These are phyloP conservation scores for Malassezia vespertilionis DNA, from an alignment of 1,284 basidiomycete species.

Conservation along the genomic window DNA sequence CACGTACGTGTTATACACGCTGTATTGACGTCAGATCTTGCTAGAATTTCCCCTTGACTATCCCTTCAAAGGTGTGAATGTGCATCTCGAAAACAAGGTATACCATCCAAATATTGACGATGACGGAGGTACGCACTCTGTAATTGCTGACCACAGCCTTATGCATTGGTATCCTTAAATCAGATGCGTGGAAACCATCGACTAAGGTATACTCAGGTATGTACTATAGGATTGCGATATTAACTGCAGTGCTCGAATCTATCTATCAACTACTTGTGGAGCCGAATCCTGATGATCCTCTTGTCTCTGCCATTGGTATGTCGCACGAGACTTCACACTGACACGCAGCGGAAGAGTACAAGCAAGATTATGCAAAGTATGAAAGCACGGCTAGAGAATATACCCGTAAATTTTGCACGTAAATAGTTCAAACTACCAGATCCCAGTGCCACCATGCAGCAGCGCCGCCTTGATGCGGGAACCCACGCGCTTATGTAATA, in stretches of 20 bases:
- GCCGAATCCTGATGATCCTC: constrained; percentile 42
- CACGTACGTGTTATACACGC: background rate
- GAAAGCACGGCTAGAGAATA: constrained; percentile 34
- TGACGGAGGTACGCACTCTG: constrained; percentile 31
- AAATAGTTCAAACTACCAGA: too few species aligned
- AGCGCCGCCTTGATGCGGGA: too few species aligned
- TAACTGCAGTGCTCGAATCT: constrained; percentile 30
- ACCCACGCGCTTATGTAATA: too few species aligned
- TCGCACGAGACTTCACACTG: background rate
- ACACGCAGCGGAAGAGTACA: constrained; percentile 37
- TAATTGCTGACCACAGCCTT: constrained; percentile 11
- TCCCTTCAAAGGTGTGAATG: constrained; percentile 47
- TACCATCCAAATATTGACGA: constrained; percentile 48
- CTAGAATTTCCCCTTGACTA: constrained; percentile 47
- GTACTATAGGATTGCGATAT: constrained; percentile 2
- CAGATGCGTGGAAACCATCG: constrained; percentile 47
- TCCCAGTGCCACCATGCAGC: too few species aligned
- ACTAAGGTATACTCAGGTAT: constrained; percentile 43
- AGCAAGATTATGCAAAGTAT: constrained; percentile 30
- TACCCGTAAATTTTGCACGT: too few species aligned
- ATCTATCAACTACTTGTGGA: constrained; percentile 39
- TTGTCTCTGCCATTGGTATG: constrained; percentile 42
- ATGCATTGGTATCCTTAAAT: constrained; percentile 45
- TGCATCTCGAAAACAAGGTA: constrained; percentile 37
- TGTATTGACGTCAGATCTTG: background rate